Conservation (phyloP, 495 filamentous ascomycete genomes). For the Clavariopsis aquatica region DNA sequence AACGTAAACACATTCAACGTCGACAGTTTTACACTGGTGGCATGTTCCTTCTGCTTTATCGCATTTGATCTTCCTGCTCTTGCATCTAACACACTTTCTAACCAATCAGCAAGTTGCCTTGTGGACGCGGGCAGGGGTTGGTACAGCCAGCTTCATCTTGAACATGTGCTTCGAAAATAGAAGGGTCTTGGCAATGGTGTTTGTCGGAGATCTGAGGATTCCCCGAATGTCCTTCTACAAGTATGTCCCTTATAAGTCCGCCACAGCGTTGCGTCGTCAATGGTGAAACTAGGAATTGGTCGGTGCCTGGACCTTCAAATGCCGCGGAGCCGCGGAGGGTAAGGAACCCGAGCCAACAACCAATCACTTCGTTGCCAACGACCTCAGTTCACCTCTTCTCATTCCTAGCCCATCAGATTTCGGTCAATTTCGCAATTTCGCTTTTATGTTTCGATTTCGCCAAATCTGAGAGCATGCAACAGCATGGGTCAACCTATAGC, state of each 20-base stretch:
- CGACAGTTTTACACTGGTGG: slow-evolving; percentile 17
- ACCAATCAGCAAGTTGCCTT: neutral
- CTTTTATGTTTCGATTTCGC: too few species aligned
- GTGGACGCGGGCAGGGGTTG: neutral
- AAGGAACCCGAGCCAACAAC: too few species aligned
- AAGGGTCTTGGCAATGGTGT: neutral
- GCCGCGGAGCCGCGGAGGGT: too few species aligned
- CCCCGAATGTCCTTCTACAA: neutral
- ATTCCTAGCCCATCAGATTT: too few species aligned
- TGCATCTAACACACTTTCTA: slow-evolving; percentile 23
- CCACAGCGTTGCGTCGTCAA: neutral
- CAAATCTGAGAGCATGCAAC: too few species aligned
- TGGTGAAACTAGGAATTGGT: neutral
- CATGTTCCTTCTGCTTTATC: slow-evolving; percentile 19
- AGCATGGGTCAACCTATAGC: too few species aligned
- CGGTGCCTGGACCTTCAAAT: too few species aligned
- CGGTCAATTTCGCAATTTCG: too few species aligned
- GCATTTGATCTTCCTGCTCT: slow-evolving; percentile 26
- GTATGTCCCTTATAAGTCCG: neutral
- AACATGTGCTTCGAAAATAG: neutral
- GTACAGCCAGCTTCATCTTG: slow-evolving; percentile 23
- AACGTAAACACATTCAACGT: slow-evolving; percentile 16
- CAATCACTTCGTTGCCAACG: too few species aligned
- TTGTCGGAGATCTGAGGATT: neutral
- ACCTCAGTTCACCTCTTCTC: too few species aligned